Evolutionary conservation across 2,329 filamentous ascomycete genomes (phyloP), one percentile per base, ranked within the genome.

Genomic region (Pestalotiopsis sp.): DNA sequence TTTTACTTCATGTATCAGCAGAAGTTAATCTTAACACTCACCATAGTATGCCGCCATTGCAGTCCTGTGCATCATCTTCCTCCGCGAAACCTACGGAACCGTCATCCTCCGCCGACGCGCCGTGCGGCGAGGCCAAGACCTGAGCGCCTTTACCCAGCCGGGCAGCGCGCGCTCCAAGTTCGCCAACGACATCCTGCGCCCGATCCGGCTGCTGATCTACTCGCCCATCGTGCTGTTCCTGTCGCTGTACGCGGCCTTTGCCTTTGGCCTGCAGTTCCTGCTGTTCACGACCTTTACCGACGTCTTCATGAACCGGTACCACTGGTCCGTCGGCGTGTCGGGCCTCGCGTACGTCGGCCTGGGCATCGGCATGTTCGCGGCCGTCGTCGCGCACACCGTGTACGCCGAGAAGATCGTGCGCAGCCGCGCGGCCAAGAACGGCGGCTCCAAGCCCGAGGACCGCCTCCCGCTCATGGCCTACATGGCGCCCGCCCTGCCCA

Each of bases 71-170:
- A n/a, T 90, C 9, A 76, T 92, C 66, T 84, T 90, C 76, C 85
- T 89, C 1, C 84, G 85, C 67, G 90, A 92, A 74, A 91, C 89
- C 3, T 91, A 91, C 76, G 87, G 85, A 0, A 88, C 90, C 0
- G 86, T 85, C 25, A 82, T 93, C 6, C 84, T 92, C 6, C 78
- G 82, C 36, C 78, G 82, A 68, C 90, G 89, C 75, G 88, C 88
- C 49, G 79, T 82, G 64, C 83, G 81, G n/a, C 81, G 90, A n/a
- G 81, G 84, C 68, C 84, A 84, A 70, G 82, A 86, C 71, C 91
- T 88, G 2, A 86, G 84, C 56, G 90, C 90, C 70, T 60, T 66
- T 3, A 66, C 61, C 3, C 75, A 17, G 77, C 79, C 61, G 66
- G 68, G 9, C 76, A 77, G 11, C 72, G 79, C 4, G 76, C 78